A percentile compares a stretch with the other conserved stretches of the same genome.
These are phyloP conservation scores for Fusarium nelsonii DNA, from an alignment of 2,329 filamentous ascomycete species.

Conservation along the genomic window DNA sequence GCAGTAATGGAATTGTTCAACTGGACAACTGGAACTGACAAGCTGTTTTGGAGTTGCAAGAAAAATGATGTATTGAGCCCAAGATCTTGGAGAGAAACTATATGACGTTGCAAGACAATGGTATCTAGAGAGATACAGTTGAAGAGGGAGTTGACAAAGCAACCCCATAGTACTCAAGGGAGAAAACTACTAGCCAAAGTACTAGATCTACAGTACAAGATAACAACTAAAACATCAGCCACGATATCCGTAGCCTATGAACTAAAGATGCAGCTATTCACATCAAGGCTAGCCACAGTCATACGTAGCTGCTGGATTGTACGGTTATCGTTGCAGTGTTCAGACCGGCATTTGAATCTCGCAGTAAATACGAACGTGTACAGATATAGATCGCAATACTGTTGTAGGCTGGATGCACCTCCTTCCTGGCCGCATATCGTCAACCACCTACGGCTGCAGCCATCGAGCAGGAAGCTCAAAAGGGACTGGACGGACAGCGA, in stretches of 20 bases:
- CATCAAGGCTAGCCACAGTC: conserved; percentile 1
- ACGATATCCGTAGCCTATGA: neutral
- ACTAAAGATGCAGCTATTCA: conserved; percentile 14
- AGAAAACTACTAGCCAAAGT: neutral
- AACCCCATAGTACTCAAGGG: conserved; percentile 12
- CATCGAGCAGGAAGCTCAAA: conserved; percentile 5
- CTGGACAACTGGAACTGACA: neutral
- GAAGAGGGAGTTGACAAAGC: conserved; percentile 21
- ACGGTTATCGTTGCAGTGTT: neutral
- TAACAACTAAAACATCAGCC: conserved; percentile 17
- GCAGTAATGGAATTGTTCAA: neutral
- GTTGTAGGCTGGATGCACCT: neutral
- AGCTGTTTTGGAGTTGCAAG: neutral
- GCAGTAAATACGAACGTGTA: conserved; percentile 1
- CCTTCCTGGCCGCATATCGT: conserved; percentile 4
- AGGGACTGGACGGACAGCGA: conserved; percentile 9
- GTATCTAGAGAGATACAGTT: neutral
- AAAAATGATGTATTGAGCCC: neutral
- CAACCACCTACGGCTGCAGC: conserved; percentile 16
- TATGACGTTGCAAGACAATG: conserved; percentile 12
- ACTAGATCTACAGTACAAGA: neutral
- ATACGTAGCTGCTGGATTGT: conserved; percentile 14
- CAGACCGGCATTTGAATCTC: conserved; percentile 19
- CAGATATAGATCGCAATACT: neutral
- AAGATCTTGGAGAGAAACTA: neutral